Conservation (phyloP, 257 asterid species). For the Solanum piurae region DNA sequence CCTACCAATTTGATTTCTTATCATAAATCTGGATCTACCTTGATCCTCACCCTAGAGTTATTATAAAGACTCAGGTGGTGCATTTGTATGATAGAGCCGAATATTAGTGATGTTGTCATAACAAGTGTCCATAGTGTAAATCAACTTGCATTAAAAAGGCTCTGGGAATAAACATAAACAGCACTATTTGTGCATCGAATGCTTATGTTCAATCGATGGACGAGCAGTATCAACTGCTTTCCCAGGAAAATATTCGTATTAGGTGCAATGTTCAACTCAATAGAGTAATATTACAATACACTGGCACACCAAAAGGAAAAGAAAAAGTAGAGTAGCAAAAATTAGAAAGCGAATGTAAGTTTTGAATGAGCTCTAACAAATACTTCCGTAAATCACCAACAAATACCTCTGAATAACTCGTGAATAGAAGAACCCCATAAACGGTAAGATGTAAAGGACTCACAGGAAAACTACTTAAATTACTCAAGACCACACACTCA, state of each 20-base stretch:
- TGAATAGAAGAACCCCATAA: background rate
- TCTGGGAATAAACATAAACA: background rate
- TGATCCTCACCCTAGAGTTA: background rate
- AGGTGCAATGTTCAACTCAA: background rate
- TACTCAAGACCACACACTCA: slow-evolving; percentile 1
- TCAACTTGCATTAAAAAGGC: background rate
- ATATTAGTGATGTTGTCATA: background rate
- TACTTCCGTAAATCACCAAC: background rate
- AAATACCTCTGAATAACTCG: background rate
- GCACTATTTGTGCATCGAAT: background rate
- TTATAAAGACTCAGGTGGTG: background rate
- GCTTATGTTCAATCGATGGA: background rate
- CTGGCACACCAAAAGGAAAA: background rate
- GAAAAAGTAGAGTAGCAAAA: background rate
- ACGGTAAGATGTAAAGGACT: background rate
- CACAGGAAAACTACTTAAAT: background rate
- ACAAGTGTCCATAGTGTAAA: background rate
- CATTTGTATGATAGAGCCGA: background rate
- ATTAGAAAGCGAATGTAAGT: background rate
- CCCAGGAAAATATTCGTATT: background rate
- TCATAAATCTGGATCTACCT: background rate
- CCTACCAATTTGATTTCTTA: background rate
- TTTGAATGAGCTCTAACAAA: background rate
- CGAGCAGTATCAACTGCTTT: background rate
- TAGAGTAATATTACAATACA: background rate